Evolutionary conservation across 2,329 filamentous ascomycete species (phyloP), one percentile per base, ranked within the genome.

Genomic region (Fusarium xylarioides): DNA sequence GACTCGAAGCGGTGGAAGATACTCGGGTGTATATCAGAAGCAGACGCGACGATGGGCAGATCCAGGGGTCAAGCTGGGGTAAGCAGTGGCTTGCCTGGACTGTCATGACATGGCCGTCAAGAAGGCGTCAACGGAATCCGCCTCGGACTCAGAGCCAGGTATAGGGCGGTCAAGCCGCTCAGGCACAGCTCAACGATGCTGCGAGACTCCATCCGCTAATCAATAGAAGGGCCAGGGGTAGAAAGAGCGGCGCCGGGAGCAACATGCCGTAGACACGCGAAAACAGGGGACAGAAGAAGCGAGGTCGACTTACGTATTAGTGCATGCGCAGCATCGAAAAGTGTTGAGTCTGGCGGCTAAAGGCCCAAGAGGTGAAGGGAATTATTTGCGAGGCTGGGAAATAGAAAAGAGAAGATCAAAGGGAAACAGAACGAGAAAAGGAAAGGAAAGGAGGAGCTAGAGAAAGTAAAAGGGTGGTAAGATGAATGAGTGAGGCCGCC

Each of bases 11-110:
- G 71, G 71, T 74, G 74, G 70, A 73, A 73, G 68, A 59, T 57
- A 66, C 49, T 63, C 55, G 56, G 66, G 62, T 52, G 61, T 61
- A 70, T 66, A 66, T 71, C 59, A 42, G 59, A 68, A 42, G 46
- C 59, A 66, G 54, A 62, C 55, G 68, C 47, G 69, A 73, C 62
- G 52, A 76, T 77, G 70, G 66, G 69, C 73, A 77, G 75, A 70
- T 76, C 68, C 71, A 75, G 72, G 74, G 75, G 60, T 28, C 53
- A 66, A 71, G 61, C 63, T 63, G 61, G 73, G 68, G 69, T 74
- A 75, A 65, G 65, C 62, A 63, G 55, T 74, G 52, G 66, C 66
- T 64, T 69, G 72, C 53, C 42, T 65, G 26, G 40, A 38, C 23
- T 38, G 58, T 74, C 67, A 63, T 70, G 63, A 60, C 46, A 60